Evolutionary conservation across 495 filamentous ascomycete genomes (phyloP), one percentile per base, ranked within the genome.

Genomic region (Parachaetomium inaequale): DNA sequence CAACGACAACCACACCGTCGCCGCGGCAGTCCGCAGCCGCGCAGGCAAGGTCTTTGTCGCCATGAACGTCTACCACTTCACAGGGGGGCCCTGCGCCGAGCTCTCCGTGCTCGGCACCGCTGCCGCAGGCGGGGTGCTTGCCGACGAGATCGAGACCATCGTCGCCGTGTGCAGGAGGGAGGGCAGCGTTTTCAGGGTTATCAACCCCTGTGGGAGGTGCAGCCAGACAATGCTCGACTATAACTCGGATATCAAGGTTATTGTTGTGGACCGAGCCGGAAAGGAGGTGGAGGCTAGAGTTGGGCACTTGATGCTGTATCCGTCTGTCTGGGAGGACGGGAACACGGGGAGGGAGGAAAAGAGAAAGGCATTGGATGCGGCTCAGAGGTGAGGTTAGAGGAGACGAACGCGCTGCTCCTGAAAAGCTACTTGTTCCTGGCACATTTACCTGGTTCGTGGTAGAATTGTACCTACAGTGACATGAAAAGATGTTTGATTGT

Each of bases 151-250:
- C 12, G 32, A 29, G 12, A 60, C 57, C 12, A 65, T 65, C 8
- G 58, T 56, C 6, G 57, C 57, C 8, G 63, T 65, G 23, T 31
- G 15, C 32, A 19, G 15, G 7, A 19, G 19, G 4, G 42, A 1
- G 42, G 43, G 17, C 10, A 55, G n/a, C 40, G 23, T 38, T 2
- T 43, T 52, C 28, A n/a, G 28, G 19, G 52, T 65, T 2, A 34
- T 61, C 34, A 65, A 57, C 53, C 58, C 62, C 3, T 65, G 63
- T 29, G 57, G 63, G 0, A 31, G 63, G 15, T 65, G 63, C 56
- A 49, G 58, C 0, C 63, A 65, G 43, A 43, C 54, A 3, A 2
- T 65, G 45, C 26, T 65, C 2, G 63, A 65, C 38, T 60, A 61
- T 38, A 60, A 64, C 31, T 42, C 56, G 4, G 29, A 50, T 17